Evolutionary conservation across 495 filamentous ascomycete species (phyloP).

Genomic region (Parmelia sp.): DNA sequence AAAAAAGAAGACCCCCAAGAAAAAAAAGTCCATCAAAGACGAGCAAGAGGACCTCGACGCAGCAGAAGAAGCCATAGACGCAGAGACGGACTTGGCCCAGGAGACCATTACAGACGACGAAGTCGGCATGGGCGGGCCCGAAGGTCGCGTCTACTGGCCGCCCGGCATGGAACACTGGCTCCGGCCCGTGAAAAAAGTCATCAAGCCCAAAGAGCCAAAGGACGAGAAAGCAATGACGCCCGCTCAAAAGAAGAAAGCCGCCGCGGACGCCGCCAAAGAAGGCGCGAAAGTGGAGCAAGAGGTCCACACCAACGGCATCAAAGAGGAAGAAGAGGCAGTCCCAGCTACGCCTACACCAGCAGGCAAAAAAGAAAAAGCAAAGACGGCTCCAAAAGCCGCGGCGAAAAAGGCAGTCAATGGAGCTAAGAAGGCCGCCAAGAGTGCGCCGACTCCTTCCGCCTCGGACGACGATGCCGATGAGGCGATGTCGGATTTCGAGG

Average conservation of each 20-base stretch:
- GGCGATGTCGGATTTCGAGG: constrained; percentile 24
- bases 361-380: constrained; percentile 27
- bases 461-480: constrained; percentile 28
- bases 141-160: constrained; percentile 90
- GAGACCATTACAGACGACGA: constrained; percentile 57
- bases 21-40: constrained; percentile 42
- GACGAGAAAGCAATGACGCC: constrained; percentile 31
- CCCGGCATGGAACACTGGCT: constrained; percentile 86
- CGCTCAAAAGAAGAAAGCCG: constrained; percentile 29
- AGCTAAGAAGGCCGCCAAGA: constrained; percentile 26
- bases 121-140: constrained; percentile 78
- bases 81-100: constrained; percentile 29
- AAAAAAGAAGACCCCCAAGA: constrained; percentile 42
- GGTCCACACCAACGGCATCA: constrained; percentile 20
- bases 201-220: constrained; percentile 52
- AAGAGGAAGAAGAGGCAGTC: constrained; percentile 13
- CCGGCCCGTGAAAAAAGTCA: constrained; percentile 64
- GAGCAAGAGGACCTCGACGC: constrained; percentile 46
- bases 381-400: constrained; percentile 20
- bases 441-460: constrained; percentile 26
- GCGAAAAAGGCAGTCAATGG: constrained; percentile 22
- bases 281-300: constrained; percentile 28
- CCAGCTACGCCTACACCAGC: constrained; percentile 18
- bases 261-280: constrained; percentile 26
- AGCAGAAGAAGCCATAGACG: constrained; percentile 37